Conservation (phyloP, 768 basidiomycete genomes). For the Tephrocybe sp. region DNA sequence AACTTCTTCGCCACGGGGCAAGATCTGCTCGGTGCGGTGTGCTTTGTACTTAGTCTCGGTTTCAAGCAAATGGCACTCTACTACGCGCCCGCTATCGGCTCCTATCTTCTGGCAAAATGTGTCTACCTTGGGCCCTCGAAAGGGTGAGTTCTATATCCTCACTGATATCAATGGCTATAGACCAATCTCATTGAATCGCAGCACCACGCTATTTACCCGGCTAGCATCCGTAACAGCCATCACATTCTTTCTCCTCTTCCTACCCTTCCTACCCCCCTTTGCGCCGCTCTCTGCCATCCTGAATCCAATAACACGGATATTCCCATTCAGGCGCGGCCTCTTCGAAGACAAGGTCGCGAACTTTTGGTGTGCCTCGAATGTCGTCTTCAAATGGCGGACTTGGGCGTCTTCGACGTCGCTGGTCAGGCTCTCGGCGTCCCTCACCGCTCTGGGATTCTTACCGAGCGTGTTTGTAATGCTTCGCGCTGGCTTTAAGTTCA, state of each 20-base stretch:
- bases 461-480: constrained; percentile 53
- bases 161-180: neutral
- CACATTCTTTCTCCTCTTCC: constrained; percentile 70
- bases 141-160: constrained; percentile 53
- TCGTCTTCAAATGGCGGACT: constrained; percentile 81
- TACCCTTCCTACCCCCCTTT: constrained; percentile 78
- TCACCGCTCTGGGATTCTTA: constrained; percentile 73
- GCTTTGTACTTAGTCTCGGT: constrained; percentile 81
- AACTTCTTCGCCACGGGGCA: constrained; percentile 66
- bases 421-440: constrained; percentile 60
- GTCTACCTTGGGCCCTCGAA: constrained; percentile 67
- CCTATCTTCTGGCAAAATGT: constrained; percentile 89
- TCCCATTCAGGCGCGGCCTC: constrained; percentile 87
- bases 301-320: constrained; percentile 79
- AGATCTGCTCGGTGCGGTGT: constrained; percentile 75
- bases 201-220: constrained; percentile 58
- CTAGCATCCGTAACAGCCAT: constrained; percentile 61
- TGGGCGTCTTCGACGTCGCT: constrained; percentile 49
- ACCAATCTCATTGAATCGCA: constrained; percentile 15
- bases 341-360: constrained; percentile 98
- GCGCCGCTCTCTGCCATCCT: constrained; percentile 46
- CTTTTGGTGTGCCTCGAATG: constrained; percentile 94
- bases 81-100: constrained; percentile 90
- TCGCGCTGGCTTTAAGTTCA: constrained; percentile 31
- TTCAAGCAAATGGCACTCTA: constrained; percentile 98